phyloP scores from a whole-genome alignment of 495 filamentous ascomycete species.

The Hypoxylon rickii region DNA sequence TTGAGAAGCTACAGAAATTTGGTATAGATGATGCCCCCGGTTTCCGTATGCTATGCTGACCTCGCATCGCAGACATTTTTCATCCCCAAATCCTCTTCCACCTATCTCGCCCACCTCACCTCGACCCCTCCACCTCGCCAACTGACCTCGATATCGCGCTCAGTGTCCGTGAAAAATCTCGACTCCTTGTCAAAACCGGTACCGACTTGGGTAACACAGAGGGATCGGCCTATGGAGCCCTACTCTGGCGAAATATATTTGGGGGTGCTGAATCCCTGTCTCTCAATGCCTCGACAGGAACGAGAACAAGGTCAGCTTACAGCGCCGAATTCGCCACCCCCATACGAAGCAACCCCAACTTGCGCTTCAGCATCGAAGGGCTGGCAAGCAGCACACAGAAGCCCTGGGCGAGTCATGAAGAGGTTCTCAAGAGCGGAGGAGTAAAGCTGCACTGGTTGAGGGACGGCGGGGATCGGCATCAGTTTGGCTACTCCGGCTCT shows the following conservation, averaged over 20 bases:
- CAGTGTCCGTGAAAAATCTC: conserved; percentile 74
- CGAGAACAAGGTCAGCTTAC: conserved; percentile 86
- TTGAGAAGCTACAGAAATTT: conserved; percentile 77
- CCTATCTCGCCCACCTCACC: conserved; percentile 68
- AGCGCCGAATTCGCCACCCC: conserved; percentile 81
- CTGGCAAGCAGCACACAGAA: conserved; percentile 82
- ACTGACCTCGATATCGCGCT: conserved; percentile 81
- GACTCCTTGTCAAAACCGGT: conserved; percentile 83
- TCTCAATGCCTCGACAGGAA: conserved; percentile 82
- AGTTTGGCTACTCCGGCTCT: conserved; percentile 74
- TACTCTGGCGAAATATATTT: conserved; percentile 86
- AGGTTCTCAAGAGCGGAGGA: conserved; percentile 79
- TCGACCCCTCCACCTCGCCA: conserved; percentile 61
- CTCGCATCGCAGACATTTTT: conserved; percentile 70
- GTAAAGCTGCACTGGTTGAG: conserved; percentile 74
- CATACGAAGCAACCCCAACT: conserved; percentile 75
- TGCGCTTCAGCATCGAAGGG: conserved; percentile 73
- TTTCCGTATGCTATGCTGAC: too few species aligned
- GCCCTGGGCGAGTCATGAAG: conserved; percentile 90
- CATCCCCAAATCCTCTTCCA: conserved; percentile 79
- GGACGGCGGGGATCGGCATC: conserved; percentile 65
- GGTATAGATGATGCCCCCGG: conserved; percentile 65
- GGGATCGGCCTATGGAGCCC: conserved; percentile 85
- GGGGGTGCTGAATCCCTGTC: conserved; percentile 88
- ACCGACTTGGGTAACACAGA: conserved; percentile 91